Conservation (phyloP, 2,329 filamentous ascomycete species). For the Diaporthe amygdali region DNA sequence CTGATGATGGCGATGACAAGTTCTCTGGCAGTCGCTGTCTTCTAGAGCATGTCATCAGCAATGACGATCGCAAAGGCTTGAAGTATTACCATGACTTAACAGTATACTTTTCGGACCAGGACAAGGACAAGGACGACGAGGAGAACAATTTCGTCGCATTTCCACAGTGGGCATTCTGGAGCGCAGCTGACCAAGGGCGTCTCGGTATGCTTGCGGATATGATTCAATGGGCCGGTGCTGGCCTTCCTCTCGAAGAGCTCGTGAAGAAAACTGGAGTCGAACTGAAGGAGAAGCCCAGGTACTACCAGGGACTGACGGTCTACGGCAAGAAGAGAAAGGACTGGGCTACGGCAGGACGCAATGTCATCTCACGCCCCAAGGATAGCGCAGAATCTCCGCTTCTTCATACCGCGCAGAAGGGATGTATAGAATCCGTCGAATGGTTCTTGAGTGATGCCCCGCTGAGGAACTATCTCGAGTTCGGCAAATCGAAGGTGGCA, state of each 20-base stretch:
- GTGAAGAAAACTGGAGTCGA: conserved; percentile 70
- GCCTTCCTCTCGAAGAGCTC: conserved; percentile 71
- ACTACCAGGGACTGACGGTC: conserved; percentile 79
- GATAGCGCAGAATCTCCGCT: conserved; percentile 61
- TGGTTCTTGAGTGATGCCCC: conserved; percentile 80
- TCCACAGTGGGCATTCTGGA: conserved; percentile 44
- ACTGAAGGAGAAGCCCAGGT: conserved; percentile 67
- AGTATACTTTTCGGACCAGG: conserved; percentile 47
- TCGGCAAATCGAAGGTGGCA: conserved; percentile 63
- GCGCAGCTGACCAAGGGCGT: conserved; percentile 53
- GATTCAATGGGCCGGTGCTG: conserved; percentile 70
- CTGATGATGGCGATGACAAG: conserved; percentile 37
- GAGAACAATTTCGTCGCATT: conserved; percentile 42
- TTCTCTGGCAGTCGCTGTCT: conserved; percentile 32
- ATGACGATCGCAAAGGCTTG: conserved; percentile 60
- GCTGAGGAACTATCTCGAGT: conserved; percentile 70
- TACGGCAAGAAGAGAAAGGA: conserved; percentile 75
- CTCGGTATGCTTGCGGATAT: conserved; percentile 65
- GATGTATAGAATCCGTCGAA: conserved; percentile 71
- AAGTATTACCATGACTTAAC: conserved; percentile 62
- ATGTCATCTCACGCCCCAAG: conserved; percentile 42
- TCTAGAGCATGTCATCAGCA: conserved; percentile 52
- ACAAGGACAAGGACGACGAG: conserved; percentile 42
- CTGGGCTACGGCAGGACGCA: conserved; percentile 72
- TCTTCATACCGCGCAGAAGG: conserved; percentile 59